Conservation (phyloP, 83 land plant genomes). For the Picea engelmannii region DNA sequence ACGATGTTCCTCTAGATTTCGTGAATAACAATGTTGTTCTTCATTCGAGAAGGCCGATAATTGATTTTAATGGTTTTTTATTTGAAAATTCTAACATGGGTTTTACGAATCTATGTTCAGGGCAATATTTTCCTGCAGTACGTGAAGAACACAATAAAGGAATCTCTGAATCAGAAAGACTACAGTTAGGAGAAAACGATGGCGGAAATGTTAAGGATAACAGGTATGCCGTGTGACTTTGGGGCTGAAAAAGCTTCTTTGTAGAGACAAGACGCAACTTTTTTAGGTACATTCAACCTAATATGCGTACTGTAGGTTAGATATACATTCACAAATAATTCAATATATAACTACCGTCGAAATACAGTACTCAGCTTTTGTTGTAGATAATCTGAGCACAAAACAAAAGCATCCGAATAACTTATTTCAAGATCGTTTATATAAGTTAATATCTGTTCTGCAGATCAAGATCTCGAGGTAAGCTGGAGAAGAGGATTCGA, state of each 20-base stretch:
- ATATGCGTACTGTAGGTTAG: not conserved
- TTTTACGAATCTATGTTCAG: not conserved
- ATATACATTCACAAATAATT: not conserved
- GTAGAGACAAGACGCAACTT: not conserved
- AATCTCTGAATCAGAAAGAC: not conserved
- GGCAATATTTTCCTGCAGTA: not conserved
- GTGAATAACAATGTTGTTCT: not conserved
- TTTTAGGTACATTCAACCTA: too few relatives aligned
- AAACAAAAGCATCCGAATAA: not conserved
- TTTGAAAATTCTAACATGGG: not conserved
- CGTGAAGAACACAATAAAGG: not conserved
- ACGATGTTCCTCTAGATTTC: not conserved
- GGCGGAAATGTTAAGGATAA: not conserved
- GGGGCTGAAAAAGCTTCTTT: not conserved
- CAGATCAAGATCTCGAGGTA: constrained; percentile 7
- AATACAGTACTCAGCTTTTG: not conserved
- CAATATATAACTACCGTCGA: not conserved
- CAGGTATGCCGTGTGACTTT: not conserved
- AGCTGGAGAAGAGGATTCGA: constrained; percentile 11
- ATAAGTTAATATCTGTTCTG: not conserved
- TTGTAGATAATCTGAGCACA: not conserved
- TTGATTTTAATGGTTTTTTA: not conserved
- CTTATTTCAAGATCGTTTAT: not conserved
- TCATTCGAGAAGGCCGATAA: not conserved
- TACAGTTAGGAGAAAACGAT: not conserved